A percentile compares a stretch with the other conserved stretches of the same genome.
phyloP scores from a whole-genome alignment of 2,329 filamentous ascomycete genomes.

The Cercospora citrullina region DNA sequence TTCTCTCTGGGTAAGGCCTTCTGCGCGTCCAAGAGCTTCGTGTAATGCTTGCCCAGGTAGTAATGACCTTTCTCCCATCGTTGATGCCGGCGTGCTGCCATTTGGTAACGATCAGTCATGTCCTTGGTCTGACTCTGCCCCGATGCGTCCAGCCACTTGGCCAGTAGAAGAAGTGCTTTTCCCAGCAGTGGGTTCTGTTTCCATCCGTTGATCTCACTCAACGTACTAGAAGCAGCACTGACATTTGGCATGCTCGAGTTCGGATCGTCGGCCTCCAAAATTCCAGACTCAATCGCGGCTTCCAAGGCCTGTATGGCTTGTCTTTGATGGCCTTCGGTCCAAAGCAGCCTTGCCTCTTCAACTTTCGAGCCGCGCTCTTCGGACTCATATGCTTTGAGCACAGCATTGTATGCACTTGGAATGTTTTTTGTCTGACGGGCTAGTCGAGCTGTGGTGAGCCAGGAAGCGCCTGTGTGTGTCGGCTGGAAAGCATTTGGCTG shows the following conservation, averaged over 20 bases:
- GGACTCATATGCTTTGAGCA: constrained; percentile 81
- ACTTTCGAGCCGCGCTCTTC: constrained; percentile 87
- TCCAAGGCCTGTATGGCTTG: constrained; percentile 93
- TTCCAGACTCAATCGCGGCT: constrained; percentile 77
- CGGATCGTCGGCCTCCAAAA: constrained; percentile 54
- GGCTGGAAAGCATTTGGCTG: constrained; percentile 55
- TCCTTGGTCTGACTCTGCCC: constrained; percentile 85
- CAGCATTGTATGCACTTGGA: constrained; percentile 89
- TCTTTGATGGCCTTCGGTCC: constrained; percentile 88
- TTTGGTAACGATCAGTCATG: constrained; percentile 78
- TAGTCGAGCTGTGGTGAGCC: constrained; percentile 81
- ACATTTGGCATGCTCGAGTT: constrained; percentile 16
- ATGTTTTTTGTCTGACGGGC: constrained; percentile 82
- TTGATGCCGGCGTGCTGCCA: constrained; percentile 67
- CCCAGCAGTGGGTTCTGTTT: constrained; percentile 65
- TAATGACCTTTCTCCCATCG: constrained; percentile 98
- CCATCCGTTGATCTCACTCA: constrained; percentile 34
- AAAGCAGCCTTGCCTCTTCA: constrained; percentile 88
- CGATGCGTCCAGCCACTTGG: constrained; percentile 95
- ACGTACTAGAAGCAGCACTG: constrained; percentile 8
- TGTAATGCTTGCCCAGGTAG: constrained; percentile 94
- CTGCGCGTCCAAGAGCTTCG: constrained; percentile 90
- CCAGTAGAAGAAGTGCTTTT: constrained; percentile 81
- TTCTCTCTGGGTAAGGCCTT: constrained; percentile 73
- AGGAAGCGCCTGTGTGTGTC: constrained; percentile 75